A percentile compares a stretch with the other conserved stretches of the same genome.
Conservation (phyloP, 306 rosid genomes). For the Notholithocarpus densiflorus region DNA sequence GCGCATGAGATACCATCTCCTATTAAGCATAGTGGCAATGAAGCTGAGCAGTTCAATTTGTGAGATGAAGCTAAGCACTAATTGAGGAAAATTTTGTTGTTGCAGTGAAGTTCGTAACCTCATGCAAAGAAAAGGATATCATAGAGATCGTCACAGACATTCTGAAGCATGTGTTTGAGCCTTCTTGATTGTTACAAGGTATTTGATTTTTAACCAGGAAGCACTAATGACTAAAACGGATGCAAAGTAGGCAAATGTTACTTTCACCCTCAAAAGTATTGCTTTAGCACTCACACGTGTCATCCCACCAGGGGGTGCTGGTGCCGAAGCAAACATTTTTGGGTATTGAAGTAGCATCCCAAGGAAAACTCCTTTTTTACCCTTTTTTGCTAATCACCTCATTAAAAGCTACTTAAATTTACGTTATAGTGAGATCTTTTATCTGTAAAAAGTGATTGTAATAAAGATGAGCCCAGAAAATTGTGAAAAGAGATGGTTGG, state of each 20-base stretch:
- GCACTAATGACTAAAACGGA: neutral
- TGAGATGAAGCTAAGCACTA: slow-evolving; percentile 13
- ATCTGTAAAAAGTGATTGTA: neutral
- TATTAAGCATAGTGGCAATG: neutral
- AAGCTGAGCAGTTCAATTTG: neutral
- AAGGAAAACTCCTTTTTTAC: too few species aligned
- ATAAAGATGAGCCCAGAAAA: neutral
- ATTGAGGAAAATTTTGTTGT: slow-evolving; percentile 13
- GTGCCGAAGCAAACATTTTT: too few species aligned
- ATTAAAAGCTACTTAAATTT: neutral
- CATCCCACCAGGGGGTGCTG: too few species aligned
- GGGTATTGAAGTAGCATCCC: too few species aligned
- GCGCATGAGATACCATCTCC: too few species aligned
- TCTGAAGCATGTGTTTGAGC: slow-evolving; percentile 61
- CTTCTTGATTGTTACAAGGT: slow-evolving; percentile 34
- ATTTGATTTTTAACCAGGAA: slow-evolving; percentile 7
- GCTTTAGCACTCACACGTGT: too few species aligned
- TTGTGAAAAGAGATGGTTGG: neutral
- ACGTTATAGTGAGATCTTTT: neutral
- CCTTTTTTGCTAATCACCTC: neutral
- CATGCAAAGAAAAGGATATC: slow-evolving; percentile 58
- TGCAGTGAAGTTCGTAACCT: slow-evolving; percentile 64
- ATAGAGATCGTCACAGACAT: slow-evolving; percentile 43
- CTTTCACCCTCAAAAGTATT: too few species aligned
- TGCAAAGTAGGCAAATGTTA: neutral